Conservation (phyloP, 345 rosid genomes). For the Gossypium arboreum region DNA sequence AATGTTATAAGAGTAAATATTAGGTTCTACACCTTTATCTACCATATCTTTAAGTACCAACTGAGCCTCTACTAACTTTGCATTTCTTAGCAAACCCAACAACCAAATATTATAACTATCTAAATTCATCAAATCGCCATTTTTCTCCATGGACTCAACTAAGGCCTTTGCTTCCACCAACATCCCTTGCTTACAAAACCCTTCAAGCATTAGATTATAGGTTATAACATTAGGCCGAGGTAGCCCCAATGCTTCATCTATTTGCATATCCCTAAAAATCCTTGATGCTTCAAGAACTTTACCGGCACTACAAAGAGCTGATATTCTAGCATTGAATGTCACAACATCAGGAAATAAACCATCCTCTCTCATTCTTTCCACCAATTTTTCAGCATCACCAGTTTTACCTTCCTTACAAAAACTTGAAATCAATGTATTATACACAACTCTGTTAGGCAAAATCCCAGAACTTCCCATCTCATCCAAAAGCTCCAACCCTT, state of each 20-base stretch:
- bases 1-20: conserved; percentile 67
- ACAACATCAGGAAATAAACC: conserved; percentile 77
- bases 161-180: conserved; percentile 74
- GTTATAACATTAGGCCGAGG: conserved; percentile 75
- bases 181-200: conserved; percentile 77
- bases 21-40: conserved; percentile 55
- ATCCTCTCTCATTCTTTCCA: conserved; percentile 70
- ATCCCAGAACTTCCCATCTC: conserved; percentile 49
- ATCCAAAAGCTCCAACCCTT: conserved; percentile 60
- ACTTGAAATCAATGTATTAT: conserved; percentile 69
- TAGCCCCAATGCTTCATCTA: conserved; percentile 69
- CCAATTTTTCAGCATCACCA: conserved; percentile 73
- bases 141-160: conserved; percentile 53
- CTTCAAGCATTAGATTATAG: conserved; percentile 76
- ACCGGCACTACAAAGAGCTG: conserved; percentile 70
- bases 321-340: conserved; percentile 83
- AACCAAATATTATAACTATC: conserved; percentile 85
- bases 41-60: conserved; percentile 62
- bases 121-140: conserved; percentile 40
- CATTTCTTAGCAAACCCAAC: conserved; percentile 65
- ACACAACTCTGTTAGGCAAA: conserved; percentile 62
- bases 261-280: conserved; percentile 88
- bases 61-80: conserved; percentile 66
- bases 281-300: conserved; percentile 81
- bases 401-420: conserved; percentile 80